phyloP scores from a whole-genome alignment of 768 basidiomycete species.

The Cystofilobasidium macerans region DNA sequence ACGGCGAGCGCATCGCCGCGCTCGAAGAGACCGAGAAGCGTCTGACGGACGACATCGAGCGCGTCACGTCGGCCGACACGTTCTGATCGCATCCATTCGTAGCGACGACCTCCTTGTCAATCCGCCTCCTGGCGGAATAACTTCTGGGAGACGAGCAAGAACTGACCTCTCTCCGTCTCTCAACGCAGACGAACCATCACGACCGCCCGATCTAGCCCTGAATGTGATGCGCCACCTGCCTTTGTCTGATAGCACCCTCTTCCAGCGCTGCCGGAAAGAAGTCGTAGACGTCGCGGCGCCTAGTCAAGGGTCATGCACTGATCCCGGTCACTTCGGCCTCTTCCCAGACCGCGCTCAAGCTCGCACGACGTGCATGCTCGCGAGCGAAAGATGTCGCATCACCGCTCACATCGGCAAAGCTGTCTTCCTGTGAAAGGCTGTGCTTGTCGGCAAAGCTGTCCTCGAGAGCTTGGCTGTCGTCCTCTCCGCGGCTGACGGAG shows the following conservation, averaged over 20 bases:
- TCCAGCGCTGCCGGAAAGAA: too few species aligned
- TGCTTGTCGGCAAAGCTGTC: background rate
- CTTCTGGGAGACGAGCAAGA: too few species aligned
- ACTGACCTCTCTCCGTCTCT: too few species aligned
- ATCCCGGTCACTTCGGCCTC: background rate
- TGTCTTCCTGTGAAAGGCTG: background rate
- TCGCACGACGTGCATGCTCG: background rate
- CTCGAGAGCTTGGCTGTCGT: background rate
- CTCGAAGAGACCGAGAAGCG: conserved; percentile 11
- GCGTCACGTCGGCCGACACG: conserved; percentile 1
- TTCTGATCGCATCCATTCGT: background rate
- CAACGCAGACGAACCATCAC: too few species aligned
- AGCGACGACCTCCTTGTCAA: background rate
- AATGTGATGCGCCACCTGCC: too few species aligned
- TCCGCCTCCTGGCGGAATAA: too few species aligned
- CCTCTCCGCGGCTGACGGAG: background rate
- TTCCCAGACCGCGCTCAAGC: background rate
- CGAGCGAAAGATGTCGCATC: background rate
- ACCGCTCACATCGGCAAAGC: background rate
- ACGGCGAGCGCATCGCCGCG: background rate
- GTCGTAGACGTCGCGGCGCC: too few species aligned
- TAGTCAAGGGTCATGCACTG: background rate
- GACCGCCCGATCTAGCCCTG: too few species aligned
- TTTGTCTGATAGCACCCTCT: too few species aligned
- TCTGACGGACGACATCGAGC: conserved; percentile 6